Base-by-base conservation (phyloP, 495 filamentous ascomycete species). In the Letharia lupina region DNA sequence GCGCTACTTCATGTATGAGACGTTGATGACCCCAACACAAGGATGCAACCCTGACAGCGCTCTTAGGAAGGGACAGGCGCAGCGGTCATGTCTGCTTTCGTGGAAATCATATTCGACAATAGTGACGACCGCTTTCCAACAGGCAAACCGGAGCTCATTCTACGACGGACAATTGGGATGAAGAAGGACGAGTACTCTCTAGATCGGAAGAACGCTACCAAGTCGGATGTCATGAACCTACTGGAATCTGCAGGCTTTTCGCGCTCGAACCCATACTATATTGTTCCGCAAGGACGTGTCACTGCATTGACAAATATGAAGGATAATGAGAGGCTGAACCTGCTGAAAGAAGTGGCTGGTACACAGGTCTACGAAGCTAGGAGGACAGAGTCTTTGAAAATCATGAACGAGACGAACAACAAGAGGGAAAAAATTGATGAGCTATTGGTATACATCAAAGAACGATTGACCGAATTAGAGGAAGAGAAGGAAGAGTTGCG, bases 171-270 rank as follows among this genome's bases (percentile, higher is more conserved):
- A 0, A 98, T 99, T 70, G 94, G 93, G 40, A 81, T 92, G 62
- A 98, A 99, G 77, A 98, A 99, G 78, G 94, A 99, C 70, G 94
- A 99, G 77, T 99, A 98, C 73, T 95, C 91, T 13, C 83, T 98
- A 0, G 94, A 99, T 75, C 86, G 91, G 70, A 98, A 97, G 78
- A 96, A 94, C 69, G 91, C 91, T 31, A 97, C 92, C 35, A 96
- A 96, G 73, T 81, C 86, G 68, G 94, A 99, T 74, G 93, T 99
- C 11, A 89, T 94, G 83, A 96, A 96, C 74, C 82, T 98, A 42
- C 85, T 99, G 28, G 94, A 99, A 75, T 93, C 91, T 12, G 94
- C 94, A 8, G 94, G 94, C 31, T 98, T 99, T 75, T 96, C 93
- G 61, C 89, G 91, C 66, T 96, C 93, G 65, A 99, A 99, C 75